phyloP scores from a whole-genome alignment of 192 early-diverging fungal genomes.

The Mortierella alpina region DNA sequence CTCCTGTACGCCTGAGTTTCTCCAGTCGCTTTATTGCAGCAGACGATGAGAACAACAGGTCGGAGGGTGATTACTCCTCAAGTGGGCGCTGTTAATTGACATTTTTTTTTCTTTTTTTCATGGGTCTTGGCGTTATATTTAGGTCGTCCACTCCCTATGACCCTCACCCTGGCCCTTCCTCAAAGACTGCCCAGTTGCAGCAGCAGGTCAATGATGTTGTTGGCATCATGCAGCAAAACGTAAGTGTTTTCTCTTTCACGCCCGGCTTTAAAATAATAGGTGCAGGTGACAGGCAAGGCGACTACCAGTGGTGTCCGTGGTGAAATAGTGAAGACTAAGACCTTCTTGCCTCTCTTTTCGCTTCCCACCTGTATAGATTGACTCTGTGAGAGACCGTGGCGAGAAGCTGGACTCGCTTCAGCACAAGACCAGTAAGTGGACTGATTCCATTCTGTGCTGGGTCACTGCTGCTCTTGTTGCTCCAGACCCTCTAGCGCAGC shows the following conservation, averaged over 20 bases:
- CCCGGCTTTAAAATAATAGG: neutral
- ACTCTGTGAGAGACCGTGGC: constrained; percentile 82
- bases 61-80: too few relatives aligned
- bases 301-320: too few relatives aligned
- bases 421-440: constrained; percentile 80
- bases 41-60: too few relatives aligned
- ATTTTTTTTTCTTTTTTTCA: neutral
- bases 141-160: constrained; percentile 51
- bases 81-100: neutral
- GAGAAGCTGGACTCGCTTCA: constrained; percentile 86
- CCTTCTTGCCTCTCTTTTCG: neutral
- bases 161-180: constrained; percentile 39
- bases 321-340: too few relatives aligned
- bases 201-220: constrained; percentile 92
- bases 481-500: neutral
- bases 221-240: constrained; percentile 95
- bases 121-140: neutral
- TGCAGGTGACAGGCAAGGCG: neutral
- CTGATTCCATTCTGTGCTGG: neutral
- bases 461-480: neutral
- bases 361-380: constrained; percentile 16
- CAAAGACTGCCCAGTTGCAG: constrained; percentile 80
- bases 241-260: constrained; percentile 57
- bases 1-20: too few relatives aligned
- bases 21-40: too few relatives aligned